Evolutionary conservation across 345 rosid species (phyloP).

Genomic region (Nephelium lappaceum): DNA sequence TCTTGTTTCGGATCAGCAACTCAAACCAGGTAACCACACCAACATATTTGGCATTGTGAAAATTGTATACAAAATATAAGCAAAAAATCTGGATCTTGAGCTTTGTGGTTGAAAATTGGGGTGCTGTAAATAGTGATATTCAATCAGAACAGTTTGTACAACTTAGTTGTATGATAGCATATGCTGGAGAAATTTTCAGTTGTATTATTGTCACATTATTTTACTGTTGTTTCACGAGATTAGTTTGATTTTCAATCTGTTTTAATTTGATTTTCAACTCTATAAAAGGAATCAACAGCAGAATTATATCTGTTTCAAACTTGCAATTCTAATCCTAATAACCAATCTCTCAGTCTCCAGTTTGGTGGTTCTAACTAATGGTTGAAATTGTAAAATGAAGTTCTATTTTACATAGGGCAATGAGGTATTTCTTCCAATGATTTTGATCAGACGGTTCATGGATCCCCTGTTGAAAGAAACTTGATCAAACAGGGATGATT

Average conservation of each 20-base stretch:
- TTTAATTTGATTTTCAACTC: too few species aligned
- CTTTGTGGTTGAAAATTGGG: neutral
- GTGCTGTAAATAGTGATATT: neutral
- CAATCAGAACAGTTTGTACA: neutral
- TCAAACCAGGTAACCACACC: neutral
- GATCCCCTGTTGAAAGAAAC: neutral
- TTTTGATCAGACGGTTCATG: neutral
- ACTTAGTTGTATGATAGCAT: neutral
- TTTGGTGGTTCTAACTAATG: too few species aligned
- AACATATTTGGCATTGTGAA: neutral
- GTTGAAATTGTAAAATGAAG: too few species aligned
- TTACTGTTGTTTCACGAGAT: neutral
- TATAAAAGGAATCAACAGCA: too few species aligned
- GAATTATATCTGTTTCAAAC: too few species aligned
- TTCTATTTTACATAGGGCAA: too few species aligned
- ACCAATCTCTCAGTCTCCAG: neutral
- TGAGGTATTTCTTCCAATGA: neutral
- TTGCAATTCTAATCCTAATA: too few species aligned
- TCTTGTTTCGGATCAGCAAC: neutral
- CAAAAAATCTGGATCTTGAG: neutral
- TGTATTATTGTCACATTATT: neutral
- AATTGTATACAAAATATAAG: neutral
- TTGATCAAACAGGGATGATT: neutral
- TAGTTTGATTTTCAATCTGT: neutral
- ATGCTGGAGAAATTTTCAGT: neutral